Conservation (phyloP, 176 grass and related monocot species). For the Raddia guianensis region DNA sequence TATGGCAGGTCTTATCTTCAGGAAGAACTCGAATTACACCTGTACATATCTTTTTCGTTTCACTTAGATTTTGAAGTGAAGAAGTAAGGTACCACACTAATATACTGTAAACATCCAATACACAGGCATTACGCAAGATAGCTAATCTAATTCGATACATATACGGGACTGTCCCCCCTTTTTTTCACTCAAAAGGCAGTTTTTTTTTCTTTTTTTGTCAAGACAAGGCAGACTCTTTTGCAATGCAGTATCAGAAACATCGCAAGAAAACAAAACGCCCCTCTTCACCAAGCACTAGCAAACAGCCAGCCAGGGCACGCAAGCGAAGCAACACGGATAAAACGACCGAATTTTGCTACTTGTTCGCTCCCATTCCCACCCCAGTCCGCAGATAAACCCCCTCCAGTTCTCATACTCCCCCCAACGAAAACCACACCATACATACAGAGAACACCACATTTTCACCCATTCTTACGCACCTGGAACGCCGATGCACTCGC, state of each 20-base stretch:
- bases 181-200: background rate
- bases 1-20: conserved; percentile 29
- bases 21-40: background rate
- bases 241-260: conserved; percentile 16
- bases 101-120: background rate
- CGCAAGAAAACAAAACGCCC: background rate
- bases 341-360: background rate
- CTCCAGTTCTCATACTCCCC: no score
- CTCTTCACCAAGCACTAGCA: conserved; percentile 12
- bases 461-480: no score
- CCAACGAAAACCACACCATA: no score
- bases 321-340: background rate
- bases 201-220: no score
- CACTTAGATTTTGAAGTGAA: background rate
- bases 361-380: background rate
- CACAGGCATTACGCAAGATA: background rate
- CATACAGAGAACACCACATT: no score
- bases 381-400: no score
- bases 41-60: background rate
- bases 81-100: background rate
- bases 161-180: background rate
- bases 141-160: background rate
- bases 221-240: background rate
- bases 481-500: no score
- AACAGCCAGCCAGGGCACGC: background rate